Percentiles rank a stretch among this genome's conserved stretches.
phyloP scores from a whole-genome alignment of 768 basidiomycete genomes.

The Strobilomyces echinocephalus region DNA sequence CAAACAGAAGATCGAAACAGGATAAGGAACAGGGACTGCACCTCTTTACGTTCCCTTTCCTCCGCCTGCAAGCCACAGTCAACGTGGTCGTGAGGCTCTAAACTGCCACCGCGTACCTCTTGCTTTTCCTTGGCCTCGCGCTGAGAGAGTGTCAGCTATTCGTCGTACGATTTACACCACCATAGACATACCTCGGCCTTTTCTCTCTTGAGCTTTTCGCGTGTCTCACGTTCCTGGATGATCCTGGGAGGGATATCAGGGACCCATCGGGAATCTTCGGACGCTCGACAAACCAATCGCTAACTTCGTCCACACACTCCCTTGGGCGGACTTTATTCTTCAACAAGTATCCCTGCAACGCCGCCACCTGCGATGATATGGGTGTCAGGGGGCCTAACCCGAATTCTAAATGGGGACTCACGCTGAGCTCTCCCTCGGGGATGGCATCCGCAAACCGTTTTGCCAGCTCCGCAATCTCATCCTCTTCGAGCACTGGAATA shows the following conservation, averaged over 20 bases:
- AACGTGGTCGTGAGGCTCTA: not conserved
- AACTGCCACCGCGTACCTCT: constrained; percentile 38
- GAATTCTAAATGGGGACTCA: constrained; percentile 35
- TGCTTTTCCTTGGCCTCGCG: constrained; percentile 78
- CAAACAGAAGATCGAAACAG: constrained; percentile 2
- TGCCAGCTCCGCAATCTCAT: constrained; percentile 71
- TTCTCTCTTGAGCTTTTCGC: constrained; percentile 82
- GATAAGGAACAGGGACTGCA: constrained; percentile 17
- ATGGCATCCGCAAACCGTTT: constrained; percentile 79
- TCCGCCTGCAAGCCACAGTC: constrained; percentile 40
- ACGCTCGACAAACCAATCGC: constrained; percentile 52
- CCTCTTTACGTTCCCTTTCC: constrained; percentile 62
- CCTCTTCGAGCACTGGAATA: constrained; percentile 68
- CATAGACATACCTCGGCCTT: constrained; percentile 45
- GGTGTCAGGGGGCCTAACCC: not conserved
- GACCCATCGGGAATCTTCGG: constrained; percentile 1
- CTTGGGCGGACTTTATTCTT: constrained; percentile 89
- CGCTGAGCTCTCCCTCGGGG: constrained; percentile 84
- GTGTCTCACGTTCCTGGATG: constrained; percentile 73
- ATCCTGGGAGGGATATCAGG: constrained; percentile 36
- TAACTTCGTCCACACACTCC: constrained; percentile 78
- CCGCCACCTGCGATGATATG: constrained; percentile 54
- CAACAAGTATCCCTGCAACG: constrained; percentile 79
- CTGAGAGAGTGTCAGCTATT: constrained; percentile 34
- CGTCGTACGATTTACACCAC: not conserved